phyloP scores from a whole-genome alignment of 106 monocot species.

The Vanilla planifolia region DNA sequence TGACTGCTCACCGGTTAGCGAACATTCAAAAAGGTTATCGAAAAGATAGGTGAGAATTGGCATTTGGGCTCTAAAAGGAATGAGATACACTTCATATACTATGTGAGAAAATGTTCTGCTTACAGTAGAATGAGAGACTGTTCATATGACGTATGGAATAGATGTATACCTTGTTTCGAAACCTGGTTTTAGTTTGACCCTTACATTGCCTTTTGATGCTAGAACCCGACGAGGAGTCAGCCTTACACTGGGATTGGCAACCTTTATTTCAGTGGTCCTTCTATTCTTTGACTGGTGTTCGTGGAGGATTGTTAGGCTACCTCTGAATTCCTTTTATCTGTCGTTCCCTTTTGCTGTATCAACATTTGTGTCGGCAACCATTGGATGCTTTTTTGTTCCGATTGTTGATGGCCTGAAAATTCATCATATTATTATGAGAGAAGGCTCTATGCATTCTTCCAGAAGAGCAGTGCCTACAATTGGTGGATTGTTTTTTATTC shows the following conservation, averaged over 20 bases:
- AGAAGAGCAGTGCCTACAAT: constrained; percentile 54
- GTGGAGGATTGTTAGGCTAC: constrained; percentile 84
- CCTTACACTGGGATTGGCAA: constrained; percentile 45
- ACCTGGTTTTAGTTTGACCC: neutral
- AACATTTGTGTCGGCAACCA: constrained; percentile 46
- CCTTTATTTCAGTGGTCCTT: constrained; percentile 49
- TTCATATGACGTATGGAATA: no score
- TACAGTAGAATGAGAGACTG: no score
- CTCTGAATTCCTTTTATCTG: constrained; percentile 71
- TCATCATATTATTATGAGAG: constrained; percentile 45
- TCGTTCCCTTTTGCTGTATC: constrained; percentile 68
- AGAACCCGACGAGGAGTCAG: constrained; percentile 60
- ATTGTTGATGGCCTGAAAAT: constrained; percentile 55
- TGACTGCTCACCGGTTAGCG: constrained; percentile 15
- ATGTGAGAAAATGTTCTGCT: neutral
- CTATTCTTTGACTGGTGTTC: constrained; percentile 78
- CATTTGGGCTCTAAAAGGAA: neutral
- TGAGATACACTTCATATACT: neutral
- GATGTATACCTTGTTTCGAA: neutral
- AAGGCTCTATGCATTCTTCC: constrained; percentile 29
- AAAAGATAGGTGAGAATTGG: constrained; percentile 10
- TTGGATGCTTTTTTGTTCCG: constrained; percentile 73
- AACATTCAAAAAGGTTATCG: constrained; percentile 16
- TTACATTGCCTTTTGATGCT: constrained; percentile 10
- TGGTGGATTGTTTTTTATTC: constrained; percentile 89